A percentile compares a stretch with the other conserved stretches of the same genome.
Evolutionary conservation across 2,329 filamentous ascomycete genomes (phyloP).

Genomic region (Coleophoma cylindrospora): DNA sequence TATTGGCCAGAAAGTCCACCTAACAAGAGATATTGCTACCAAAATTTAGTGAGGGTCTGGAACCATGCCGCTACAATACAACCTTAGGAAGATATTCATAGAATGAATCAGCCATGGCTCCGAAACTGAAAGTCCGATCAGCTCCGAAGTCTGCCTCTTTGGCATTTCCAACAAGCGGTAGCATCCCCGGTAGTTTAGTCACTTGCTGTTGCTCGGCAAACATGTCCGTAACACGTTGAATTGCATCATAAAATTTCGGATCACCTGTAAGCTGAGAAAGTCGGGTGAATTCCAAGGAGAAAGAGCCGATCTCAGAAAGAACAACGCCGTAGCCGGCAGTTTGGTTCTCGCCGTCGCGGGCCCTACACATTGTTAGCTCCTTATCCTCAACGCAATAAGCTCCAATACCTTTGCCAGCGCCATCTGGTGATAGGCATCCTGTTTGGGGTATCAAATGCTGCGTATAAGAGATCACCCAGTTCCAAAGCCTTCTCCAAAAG

Average conservation of each 20-base stretch:
- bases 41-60: not conserved
- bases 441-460: slow-evolving; percentile 78
- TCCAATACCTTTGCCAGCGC: not conserved
- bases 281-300: slow-evolving; percentile 56
- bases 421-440: slow-evolving; percentile 63
- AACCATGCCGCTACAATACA: slow-evolving; percentile 30
- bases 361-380: not conserved
- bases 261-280: slow-evolving; percentile 57
- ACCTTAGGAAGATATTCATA: slow-evolving; percentile 63
- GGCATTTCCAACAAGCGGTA: slow-evolving; percentile 47
- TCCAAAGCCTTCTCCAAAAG: slow-evolving; percentile 64
- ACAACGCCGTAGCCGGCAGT: slow-evolving; percentile 47
- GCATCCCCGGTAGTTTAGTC: slow-evolving; percentile 54
- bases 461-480: slow-evolving; percentile 63
- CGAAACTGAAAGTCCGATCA: slow-evolving; percentile 47
- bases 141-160: slow-evolving; percentile 49
- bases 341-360: slow-evolving; percentile 44
- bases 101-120: slow-evolving; percentile 48
- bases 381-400: slow-evolving; percentile 16
- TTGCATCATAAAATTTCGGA: slow-evolving; percentile 54
- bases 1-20: slow-evolving; percentile 48
- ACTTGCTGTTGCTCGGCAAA: slow-evolving; percentile 45
- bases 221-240: slow-evolving; percentile 48
- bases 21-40: slow-evolving; percentile 55
- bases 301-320: slow-evolving; percentile 52